Percentiles rank a stretch among this genome's conserved stretches.
Conservation (phyloP, 2,329 filamentous ascomycete species). For the Huntiella moniliformis region DNA sequence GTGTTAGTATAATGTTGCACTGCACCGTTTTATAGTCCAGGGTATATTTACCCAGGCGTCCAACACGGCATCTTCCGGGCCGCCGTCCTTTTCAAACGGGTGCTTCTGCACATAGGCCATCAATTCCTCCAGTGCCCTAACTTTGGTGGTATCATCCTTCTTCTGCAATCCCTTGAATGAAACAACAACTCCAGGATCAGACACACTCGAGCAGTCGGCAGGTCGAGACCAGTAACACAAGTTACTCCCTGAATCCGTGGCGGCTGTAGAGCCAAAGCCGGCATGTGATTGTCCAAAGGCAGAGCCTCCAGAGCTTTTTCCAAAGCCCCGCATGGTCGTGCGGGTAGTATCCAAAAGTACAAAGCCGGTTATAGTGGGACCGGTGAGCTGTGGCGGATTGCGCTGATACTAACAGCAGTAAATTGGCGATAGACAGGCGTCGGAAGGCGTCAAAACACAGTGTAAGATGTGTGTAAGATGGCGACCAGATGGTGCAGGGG, state of each 20-base stretch:
- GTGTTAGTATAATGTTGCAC: background rate
- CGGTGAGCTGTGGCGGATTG: too few species aligned
- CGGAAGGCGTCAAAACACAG: too few species aligned
- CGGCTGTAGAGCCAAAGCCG: constrained; percentile 24
- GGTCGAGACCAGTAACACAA: constrained; percentile 78
- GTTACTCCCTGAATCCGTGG: constrained; percentile 22
- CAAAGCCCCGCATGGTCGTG: constrained; percentile 4
- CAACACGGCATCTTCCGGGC: constrained; percentile 62
- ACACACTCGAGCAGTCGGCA: constrained; percentile 58
- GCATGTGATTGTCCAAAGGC: constrained; percentile 5
- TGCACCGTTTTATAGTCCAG: background rate
- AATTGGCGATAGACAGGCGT: too few species aligned
- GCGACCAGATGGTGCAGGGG: too few species aligned
- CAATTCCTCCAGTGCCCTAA: constrained; percentile 77
- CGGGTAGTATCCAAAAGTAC: too few species aligned
- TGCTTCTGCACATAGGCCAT: constrained; percentile 40
- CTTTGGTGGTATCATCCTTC: constrained; percentile 81
- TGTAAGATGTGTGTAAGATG: too few species aligned
- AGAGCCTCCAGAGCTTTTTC: constrained; percentile 1
- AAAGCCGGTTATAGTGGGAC: too few species aligned
- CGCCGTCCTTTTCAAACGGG: constrained; percentile 34
- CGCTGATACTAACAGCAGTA: too few species aligned
- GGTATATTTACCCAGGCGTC: constrained; percentile 54
- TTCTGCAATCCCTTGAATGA: constrained; percentile 86
- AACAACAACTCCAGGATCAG: constrained; percentile 65